Conservation (phyloP, 176 grass and related monocot species). For the Panicum miliaceum region DNA sequence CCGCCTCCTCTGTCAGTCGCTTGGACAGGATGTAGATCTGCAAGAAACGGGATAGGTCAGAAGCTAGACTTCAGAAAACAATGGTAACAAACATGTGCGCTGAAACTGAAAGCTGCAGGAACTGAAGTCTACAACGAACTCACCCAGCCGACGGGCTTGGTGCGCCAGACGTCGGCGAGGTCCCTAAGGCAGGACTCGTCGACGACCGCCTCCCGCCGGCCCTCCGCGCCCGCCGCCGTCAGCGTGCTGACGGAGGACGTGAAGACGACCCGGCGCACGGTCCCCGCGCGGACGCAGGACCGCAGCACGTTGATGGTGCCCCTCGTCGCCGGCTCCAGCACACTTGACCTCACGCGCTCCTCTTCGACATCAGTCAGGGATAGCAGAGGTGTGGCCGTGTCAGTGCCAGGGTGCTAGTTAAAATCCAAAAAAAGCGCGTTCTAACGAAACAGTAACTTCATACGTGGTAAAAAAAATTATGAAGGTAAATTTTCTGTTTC, state of each 20-base stretch:
- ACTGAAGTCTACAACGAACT: neutral
- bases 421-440: neutral
- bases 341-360: constrained; percentile 56
- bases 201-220: constrained; percentile 46
- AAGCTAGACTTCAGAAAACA: neutral
- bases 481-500: too few species aligned
- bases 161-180: constrained; percentile 58
- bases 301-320: constrained; percentile 74
- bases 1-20: constrained; percentile 70
- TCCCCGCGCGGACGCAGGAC: constrained; percentile 63
- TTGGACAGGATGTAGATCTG: constrained; percentile 89
- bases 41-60: neutral
- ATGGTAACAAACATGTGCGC: too few species aligned
- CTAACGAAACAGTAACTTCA: too few species aligned
- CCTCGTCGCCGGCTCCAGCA: constrained; percentile 65
- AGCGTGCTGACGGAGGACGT: constrained; percentile 91
- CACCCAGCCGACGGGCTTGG: constrained; percentile 84
- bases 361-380: constrained; percentile 42
- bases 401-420: neutral
- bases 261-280: constrained; percentile 69
- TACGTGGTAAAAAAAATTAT: too few species aligned
- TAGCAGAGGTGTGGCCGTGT: neutral
- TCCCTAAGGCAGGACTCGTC: constrained; percentile 69
- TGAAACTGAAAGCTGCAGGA: neutral
- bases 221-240: constrained; percentile 39